phyloP scores from a whole-genome alignment of 768 basidiomycete species.

The Lactarius vividus region DNA sequence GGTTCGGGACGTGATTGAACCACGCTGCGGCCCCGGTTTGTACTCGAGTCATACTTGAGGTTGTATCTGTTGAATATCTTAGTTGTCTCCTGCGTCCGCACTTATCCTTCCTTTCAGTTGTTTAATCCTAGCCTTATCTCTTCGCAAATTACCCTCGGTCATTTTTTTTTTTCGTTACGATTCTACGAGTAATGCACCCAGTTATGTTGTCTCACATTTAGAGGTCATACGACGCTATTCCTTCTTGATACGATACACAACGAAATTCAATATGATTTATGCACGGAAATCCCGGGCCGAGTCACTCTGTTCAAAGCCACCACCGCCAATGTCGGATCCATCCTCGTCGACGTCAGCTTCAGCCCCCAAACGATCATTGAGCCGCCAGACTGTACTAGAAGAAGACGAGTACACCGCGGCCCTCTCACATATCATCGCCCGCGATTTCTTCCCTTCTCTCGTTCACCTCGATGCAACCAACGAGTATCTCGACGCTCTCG shows the following conservation, averaged over 20 bases:
- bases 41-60: slow-evolving; percentile 5
- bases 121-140: slow-evolving; percentile 11
- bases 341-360: slow-evolving; percentile 32
- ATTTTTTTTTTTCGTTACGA: slow-evolving; percentile 8
- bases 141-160: slow-evolving; percentile 1
- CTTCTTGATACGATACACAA: slow-evolving; percentile 23
- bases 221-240: slow-evolving; percentile 4
- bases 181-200: slow-evolving; percentile 22
- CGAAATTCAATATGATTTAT: slow-evolving; percentile 5
- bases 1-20: slow-evolving; percentile 28
- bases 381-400: slow-evolving; percentile 68
- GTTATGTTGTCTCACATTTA: slow-evolving; percentile 17
- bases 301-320: slow-evolving; percentile 11
- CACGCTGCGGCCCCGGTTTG: not conserved
- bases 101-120: not conserved
- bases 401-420: slow-evolving; percentile 96
- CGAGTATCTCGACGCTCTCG: slow-evolving; percentile 76
- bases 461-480: slow-evolving; percentile 88
- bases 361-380: slow-evolving; percentile 54
- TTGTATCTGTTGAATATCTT: slow-evolving; percentile 21
- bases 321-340: slow-evolving; percentile 35
- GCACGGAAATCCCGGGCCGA: not conserved
- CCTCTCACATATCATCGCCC: slow-evolving; percentile 87
- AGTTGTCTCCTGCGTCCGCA: slow-evolving; percentile 5
- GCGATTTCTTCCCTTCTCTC: slow-evolving; percentile 97